Conservation (phyloP, 2,329 filamentous ascomycete genomes). For the Trichoderma afroharzianum region DNA sequence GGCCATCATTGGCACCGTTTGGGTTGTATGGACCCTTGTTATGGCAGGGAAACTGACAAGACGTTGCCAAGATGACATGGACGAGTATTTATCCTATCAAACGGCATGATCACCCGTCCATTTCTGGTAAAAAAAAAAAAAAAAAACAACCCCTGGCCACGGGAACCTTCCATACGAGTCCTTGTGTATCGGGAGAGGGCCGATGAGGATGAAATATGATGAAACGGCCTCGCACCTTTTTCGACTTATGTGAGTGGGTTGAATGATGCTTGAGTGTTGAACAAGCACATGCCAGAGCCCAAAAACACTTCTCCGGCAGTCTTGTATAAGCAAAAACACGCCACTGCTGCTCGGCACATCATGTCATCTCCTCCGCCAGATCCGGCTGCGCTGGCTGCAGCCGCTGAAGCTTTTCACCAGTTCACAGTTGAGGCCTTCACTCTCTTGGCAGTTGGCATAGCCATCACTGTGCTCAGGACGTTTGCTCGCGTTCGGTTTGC, state of each 20-base stretch:
- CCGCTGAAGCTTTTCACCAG: constrained; percentile 23
- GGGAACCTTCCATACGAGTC: background rate
- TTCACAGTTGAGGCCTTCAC: constrained; percentile 36
- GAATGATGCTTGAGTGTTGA: background rate
- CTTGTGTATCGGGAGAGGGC: background rate
- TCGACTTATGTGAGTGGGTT: background rate
- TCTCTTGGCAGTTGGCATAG: constrained; percentile 47
- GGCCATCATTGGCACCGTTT: background rate
- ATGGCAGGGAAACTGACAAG: background rate
- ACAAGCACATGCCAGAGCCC: background rate
- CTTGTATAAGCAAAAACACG: background rate
- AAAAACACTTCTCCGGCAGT: background rate
- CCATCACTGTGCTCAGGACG: constrained; percentile 48
- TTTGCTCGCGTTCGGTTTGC: constrained; percentile 46
- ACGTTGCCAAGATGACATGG: background rate
- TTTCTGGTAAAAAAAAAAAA: background rate
- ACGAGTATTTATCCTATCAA: background rate
- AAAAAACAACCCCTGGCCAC: background rate
- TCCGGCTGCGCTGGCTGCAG: constrained; percentile 23
- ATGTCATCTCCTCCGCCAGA: constrained; percentile 16
- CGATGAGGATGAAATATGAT: constrained; percentile 6
- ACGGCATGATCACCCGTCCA: background rate
- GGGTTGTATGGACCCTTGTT: background rate
- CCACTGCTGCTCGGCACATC: background rate
- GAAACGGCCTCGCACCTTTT: background rate